Base-by-base conservation (phyloP, 2,329 filamentous ascomycete species). In the Ceratocystiopsis sp. region DNA sequence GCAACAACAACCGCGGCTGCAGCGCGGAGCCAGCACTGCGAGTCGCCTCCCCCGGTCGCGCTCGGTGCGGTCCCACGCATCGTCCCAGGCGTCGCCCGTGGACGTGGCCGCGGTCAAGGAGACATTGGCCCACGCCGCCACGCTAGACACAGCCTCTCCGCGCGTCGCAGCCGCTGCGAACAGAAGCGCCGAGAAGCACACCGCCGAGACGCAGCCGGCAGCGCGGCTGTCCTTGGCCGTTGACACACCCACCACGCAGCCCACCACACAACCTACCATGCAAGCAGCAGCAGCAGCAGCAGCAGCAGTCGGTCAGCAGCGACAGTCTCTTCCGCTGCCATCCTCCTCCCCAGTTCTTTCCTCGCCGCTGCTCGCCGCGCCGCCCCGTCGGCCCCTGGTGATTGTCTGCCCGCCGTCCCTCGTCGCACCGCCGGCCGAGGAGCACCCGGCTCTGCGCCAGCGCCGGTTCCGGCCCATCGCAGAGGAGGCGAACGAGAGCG, bases 391-490 rank as follows among this genome's bases (percentile, higher is more conserved):
- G n/a, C 50, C 46, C 15, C 38, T 60, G 21, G 50, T 67, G 33
- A 55, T 57, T 25, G 54, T 57, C 19, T 59, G 63, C 36, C 55
- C 59, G 15, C 54, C 59, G 9, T 54, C 58, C 10, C 55, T 64
- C 35, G 18, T 42, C 9, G 39, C 44, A 4, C 65, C 65, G 36
- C 68, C 68, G 12, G 57, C 58, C 2, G 69, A 73, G 54, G 61
- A 71, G 54, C 71, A 74, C 50, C 70, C 70, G 17, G 66, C 69
- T 15, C 61, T 74, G 43, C 63, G 71, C 45, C 56, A 52, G 35
- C 58, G 59, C 37, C 51, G 52, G 37, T 49, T 48, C 18, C 51
- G 53, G 32, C 53, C 56, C 13, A 53, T 57, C 19, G 43, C 39
- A 10, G 45, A 49, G 18, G 61, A 61, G 40, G 61, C 65, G 43